Conservation (phyloP, 352 stramenopile species). For the Salisapilia sapeloensis region DNA sequence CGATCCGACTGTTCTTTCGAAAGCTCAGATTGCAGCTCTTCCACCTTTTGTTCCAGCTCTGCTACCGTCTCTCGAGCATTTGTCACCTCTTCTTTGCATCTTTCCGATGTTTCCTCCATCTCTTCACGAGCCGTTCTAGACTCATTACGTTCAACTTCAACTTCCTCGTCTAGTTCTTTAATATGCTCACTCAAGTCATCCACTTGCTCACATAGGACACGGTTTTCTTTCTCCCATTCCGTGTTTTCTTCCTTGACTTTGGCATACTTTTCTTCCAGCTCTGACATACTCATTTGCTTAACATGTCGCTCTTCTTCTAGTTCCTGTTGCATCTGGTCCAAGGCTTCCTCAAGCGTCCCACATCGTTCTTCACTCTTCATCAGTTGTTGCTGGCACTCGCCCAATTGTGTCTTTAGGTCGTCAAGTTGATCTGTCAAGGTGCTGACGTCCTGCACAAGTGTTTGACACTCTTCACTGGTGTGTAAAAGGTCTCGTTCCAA, state of each 20-base stretch:
- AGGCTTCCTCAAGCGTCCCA: too few relatives aligned
- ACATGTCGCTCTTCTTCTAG: conserved; percentile 14
- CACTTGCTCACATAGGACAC: conserved; percentile 7
- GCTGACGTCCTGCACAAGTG: too few relatives aligned
- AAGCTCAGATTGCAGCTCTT: conserved; percentile 13
- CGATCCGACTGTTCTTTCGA: conserved; percentile 26
- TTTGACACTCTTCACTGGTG: too few relatives aligned
- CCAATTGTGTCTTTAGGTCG: conserved; percentile 8
- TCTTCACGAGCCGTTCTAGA: conserved; percentile 6
- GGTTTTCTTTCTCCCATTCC: conserved; percentile 10
- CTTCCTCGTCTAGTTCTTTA: conserved; percentile 6
- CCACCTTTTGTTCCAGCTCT: conserved; percentile 13
- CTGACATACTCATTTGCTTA: too few relatives aligned
- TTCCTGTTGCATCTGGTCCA: too few relatives aligned
- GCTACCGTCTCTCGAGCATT: conserved; percentile 3
- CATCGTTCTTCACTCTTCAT: conserved; percentile 10
- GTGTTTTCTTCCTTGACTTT: too few relatives aligned
- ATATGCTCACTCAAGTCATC: conserved; percentile 15
- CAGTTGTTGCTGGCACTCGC: conserved; percentile 14
- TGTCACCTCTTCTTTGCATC: conserved; percentile 7
- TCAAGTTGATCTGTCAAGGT: conserved; percentile 22
- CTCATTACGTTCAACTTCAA: conserved; percentile 3
- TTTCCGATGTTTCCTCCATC: conserved; percentile 1
- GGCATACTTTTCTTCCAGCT: too few relatives aligned
- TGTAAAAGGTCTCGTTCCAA: too few relatives aligned